Evolutionary conservation across 2,329 filamentous ascomycete species (phyloP), one percentile per base, ranked within the genome.

Genomic region (Colletotrichum cereale): DNA sequence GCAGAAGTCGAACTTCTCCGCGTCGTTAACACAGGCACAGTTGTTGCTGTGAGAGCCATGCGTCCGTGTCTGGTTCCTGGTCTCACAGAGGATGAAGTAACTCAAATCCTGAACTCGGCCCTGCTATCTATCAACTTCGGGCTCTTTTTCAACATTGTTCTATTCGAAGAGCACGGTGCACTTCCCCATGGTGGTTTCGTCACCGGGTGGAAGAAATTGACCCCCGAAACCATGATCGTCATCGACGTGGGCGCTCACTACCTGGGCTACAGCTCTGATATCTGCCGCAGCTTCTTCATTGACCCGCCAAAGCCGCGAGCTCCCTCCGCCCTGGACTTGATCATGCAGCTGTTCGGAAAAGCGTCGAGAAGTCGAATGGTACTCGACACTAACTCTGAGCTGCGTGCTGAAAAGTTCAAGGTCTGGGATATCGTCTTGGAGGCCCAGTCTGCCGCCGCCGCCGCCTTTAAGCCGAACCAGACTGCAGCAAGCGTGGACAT

Each of bases 241-340:
- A 91, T 92, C 53, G 89, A 92, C 69, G 88, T 91, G 14, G 89
- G 88, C 2, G 86, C 88, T 0, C 89, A 91, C 76, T 85, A 90
- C 40, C 82, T 87, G 55, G 89, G 90, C 5, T 91, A 91, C 77
- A 89, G 86, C 5, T 91, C 88, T 2, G 89, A 92, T 73, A 89
- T 91, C 10, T 90, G 87, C 75, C 86, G 90, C 21, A 90, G 87
- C 55, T 91, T 91, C 79, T 89, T 90, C 55, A 84, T 84, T 26
- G 82, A 84, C 64, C 74, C 78, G 1, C 79, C 79, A 2, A 68
- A 53, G 36, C 14, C 29, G 7, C 24, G 21, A 14, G 4, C 3
- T 5, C 36, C 11, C 16, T 38, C 29, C 4, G 2, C 40, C 5
- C 12, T 53, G 16, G 57, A 50, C 2, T 5, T 14, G 11, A 26